Base-by-base conservation (phyloP, 2,329 filamentous ascomycete genomes). In the Penicillium aurantiogriseum region DNA sequence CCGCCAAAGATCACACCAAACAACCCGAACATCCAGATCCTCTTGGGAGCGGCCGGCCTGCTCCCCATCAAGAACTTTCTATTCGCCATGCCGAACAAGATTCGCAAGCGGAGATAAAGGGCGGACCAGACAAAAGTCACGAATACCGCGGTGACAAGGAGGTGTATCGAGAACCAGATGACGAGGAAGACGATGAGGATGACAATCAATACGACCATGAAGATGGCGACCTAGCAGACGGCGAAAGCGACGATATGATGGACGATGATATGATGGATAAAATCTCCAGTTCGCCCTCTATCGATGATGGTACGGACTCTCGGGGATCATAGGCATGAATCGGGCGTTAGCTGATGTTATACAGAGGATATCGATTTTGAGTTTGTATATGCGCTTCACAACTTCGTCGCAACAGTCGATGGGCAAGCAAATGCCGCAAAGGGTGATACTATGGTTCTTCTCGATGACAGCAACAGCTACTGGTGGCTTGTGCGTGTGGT, bases 361-460 rank as follows among this genome's bases (percentile, higher is more conserved):
- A 76, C 81, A 97, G 94, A 99, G 85, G 94, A 99, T 71, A 99
- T 99, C 77, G 94, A 99, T 82, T 97, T 99, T 80, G 93, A 97
- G 75, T 97, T 97, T 78, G 94, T 99, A 60, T 99, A 99, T 79
- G 94, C 94, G 29, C 82, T 99, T 57, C 94, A 97, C 74, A 99
- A 93, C 2, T 99, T 99, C 71, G 90, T 97, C 63, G 94, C 94
- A 29, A 97, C 94, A 0, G 94, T 99, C 48, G 94, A 99, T 77
- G 94, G 94, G 29, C 94, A 99, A 77, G 94, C 94, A 61, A 99
- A 97, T 80, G 94, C 94, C 58, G 95, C 91, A 35, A 99, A 99
- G 77, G 94, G 94, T 51, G 94, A 99, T 71, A 97, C 93, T 15
- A 99, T 99, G 94, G 93, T 97, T 53, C 81, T 99, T 63, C 84